Evolutionary conservation across 768 basidiomycete genomes (phyloP).

Genomic region (Leccinellum albellum): DNA sequence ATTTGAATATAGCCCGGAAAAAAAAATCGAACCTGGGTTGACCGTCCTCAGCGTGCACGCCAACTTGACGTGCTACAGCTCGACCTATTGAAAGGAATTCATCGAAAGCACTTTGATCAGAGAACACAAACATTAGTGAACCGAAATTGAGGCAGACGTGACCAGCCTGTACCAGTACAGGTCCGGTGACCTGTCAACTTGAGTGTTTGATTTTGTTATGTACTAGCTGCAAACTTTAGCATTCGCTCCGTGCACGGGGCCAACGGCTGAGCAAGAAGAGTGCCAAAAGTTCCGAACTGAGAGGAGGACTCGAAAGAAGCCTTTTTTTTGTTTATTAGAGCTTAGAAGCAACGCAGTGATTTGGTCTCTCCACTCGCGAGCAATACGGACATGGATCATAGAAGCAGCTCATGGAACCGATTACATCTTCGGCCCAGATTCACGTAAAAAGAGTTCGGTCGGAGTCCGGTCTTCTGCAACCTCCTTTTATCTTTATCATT

Average conservation of each 20-base stretch:
- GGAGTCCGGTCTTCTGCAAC: background rate
- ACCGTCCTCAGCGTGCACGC: background rate
- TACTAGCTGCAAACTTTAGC: background rate
- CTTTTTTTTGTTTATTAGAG: background rate
- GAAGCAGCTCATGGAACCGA: constrained; percentile 3
- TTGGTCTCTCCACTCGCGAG: background rate
- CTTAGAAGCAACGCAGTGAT: background rate
- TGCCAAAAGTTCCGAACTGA: constrained; percentile 3
- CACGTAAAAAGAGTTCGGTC: constrained; percentile 13
- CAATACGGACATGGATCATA: constrained; percentile 3
- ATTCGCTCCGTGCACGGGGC: constrained; percentile 4
- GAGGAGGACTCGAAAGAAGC: background rate
- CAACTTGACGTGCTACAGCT: background rate
- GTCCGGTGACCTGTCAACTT: constrained; percentile 4
- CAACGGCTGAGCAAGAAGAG: background rate
- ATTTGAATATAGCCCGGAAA: background rate
- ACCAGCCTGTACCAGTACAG: background rate
- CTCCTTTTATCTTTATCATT: background rate
- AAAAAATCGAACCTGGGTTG: background rate
- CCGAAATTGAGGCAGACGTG: background rate
- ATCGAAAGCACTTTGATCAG: background rate
- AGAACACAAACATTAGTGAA: background rate
- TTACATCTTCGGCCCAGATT: constrained; percentile 13
- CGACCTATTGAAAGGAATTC: background rate
- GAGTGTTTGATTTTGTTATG: background rate